These are phyloP conservation scores for Chlamydomonas sp. DNA, from an alignment of 139 green algal genomes.

Conservation along the genomic window DNA sequence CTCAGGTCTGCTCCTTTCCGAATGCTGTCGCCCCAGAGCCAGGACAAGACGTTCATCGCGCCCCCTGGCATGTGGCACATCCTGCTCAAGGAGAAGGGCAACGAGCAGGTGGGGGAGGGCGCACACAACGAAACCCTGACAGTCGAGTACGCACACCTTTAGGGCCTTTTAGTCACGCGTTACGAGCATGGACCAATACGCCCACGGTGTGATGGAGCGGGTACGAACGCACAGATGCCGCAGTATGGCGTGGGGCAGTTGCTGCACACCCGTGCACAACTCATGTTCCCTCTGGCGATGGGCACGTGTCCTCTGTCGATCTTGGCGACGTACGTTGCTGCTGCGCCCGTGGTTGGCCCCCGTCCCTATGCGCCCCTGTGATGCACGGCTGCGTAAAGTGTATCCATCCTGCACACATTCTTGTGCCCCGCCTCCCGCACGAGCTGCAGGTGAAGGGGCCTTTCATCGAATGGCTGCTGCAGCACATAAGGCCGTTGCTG, in stretches of 20 bases:
- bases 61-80: constrained; percentile 53
- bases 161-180: no score
- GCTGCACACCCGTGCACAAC: no score
- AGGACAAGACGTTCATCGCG: constrained; percentile 11
- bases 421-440: neutral
- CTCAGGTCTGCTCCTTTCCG: neutral
- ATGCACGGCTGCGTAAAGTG: neutral
- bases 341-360: no score
- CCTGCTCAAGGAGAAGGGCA: constrained; percentile 54
- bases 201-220: no score
- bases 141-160: no score
- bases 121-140: neutral
- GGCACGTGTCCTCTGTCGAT: no score
- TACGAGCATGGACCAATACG: no score
- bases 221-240: no score
- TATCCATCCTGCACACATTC: neutral
- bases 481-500: neutral
- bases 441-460: constrained; percentile 35
- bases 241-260: no score
- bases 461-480: constrained; percentile 39
- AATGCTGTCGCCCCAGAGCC: neutral
- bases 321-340: no score
- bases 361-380: no score
- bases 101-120: constrained; percentile 46
- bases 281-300: no score